phyloP scores from a whole-genome alignment of 202 grass and related monocot species.

The Carex arenaria region DNA sequence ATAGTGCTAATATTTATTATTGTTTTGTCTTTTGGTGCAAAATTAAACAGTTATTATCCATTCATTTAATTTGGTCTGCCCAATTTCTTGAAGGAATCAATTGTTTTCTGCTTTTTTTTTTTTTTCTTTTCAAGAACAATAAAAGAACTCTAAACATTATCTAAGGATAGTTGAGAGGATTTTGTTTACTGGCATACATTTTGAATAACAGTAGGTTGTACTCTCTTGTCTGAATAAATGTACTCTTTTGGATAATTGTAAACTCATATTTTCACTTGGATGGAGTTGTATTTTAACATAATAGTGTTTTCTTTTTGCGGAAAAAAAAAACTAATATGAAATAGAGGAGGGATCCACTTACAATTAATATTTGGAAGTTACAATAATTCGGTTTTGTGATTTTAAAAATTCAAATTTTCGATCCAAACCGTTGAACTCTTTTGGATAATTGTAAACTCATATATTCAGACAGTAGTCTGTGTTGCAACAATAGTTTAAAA shows the following conservation, averaged over 20 bases:
- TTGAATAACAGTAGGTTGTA: not conserved
- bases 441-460: too few species aligned
- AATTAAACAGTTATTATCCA: constrained; percentile 55
- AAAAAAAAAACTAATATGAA: too few species aligned
- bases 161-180: not conserved
- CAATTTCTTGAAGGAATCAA: not conserved
- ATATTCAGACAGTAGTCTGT: too few species aligned
- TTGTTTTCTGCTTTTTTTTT: not conserved
- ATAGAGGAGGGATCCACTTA: too few species aligned
- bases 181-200: not conserved
- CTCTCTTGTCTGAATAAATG: not conserved
- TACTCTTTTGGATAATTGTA: not conserved
- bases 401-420: too few species aligned
- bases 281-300: not conserved
- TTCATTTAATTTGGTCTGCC: constrained; percentile 25
- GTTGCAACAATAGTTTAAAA: too few species aligned
- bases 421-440: too few species aligned
- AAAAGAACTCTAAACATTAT: not conserved
- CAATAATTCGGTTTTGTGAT: too few species aligned
- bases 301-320: not conserved
- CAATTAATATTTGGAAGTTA: too few species aligned
- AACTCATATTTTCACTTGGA: too few species aligned
- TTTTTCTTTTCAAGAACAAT: too few species aligned
- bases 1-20: not conserved
- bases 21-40: not conserved